phyloP scores from a whole-genome alignment of 1,139 yeast species.

The Hansenula anomala region DNA sequence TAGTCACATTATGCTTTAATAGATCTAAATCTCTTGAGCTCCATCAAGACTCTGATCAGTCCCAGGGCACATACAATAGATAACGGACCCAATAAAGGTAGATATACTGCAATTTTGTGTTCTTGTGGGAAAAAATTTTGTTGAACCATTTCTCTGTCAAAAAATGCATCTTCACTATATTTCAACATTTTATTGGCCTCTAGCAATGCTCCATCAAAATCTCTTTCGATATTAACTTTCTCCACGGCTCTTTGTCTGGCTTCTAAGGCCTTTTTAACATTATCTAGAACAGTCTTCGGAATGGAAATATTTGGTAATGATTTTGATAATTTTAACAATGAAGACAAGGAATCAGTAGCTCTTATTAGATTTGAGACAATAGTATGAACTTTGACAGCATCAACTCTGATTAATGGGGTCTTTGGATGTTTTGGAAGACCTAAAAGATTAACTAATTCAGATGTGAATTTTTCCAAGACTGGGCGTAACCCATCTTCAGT shows the following conservation, averaged over 20 bases:
- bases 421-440: conserved; percentile 60
- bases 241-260: conserved; percentile 27
- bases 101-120: conserved; percentile 87
- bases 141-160: conserved; percentile 91
- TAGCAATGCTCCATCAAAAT: conserved; percentile 43
- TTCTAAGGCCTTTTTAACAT: conserved; percentile 28
- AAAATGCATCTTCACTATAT: conserved; percentile 73
- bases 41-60: conserved; percentile 37
- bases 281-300: conserved; percentile 41
- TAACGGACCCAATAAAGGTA: conserved; percentile 86
- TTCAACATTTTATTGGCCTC: conserved; percentile 52
- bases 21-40: conserved; percentile 21
- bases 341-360: conserved; percentile 57
- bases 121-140: conserved; percentile 94
- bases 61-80: conserved; percentile 66
- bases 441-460: conserved; percentile 67
- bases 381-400: conserved; percentile 56
- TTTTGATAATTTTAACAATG: conserved; percentile 62
- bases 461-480: conserved; percentile 62
- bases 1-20: neutral
- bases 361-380: conserved; percentile 48
- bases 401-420: conserved; percentile 60
- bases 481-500: conserved; percentile 47
- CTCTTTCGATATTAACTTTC: conserved; percentile 19
- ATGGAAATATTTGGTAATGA: conserved; percentile 77